Evolutionary conservation across 106 monocot genomes (phyloP).

Genomic region (Agapanthus africanus): DNA sequence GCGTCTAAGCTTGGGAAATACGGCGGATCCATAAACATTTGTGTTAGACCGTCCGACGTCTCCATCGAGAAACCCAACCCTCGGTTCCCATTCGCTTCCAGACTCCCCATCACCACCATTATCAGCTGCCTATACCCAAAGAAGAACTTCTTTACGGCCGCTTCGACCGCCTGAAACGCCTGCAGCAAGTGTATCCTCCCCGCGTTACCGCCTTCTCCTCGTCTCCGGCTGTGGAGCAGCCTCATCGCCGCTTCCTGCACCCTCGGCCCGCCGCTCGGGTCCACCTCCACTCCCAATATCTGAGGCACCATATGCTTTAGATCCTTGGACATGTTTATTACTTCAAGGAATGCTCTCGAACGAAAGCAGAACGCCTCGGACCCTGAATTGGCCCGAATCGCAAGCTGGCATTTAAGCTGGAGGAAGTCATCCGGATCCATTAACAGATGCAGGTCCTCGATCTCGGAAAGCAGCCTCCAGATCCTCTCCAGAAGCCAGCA

Average conservation of each 20-base stretch:
- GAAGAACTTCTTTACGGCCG: slow-evolving; percentile 69
- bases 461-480: slow-evolving; percentile 63
- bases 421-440: slow-evolving; percentile 87
- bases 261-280: slow-evolving; percentile 70
- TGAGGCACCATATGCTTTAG: slow-evolving; percentile 49
- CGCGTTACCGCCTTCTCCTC: slow-evolving; percentile 21
- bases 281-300: slow-evolving; percentile 71
- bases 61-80: slow-evolving; percentile 13
- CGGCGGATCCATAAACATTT: slow-evolving; percentile 41
- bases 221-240: slow-evolving; percentile 40
- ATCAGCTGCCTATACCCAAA: slow-evolving; percentile 65
- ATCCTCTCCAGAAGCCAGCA: slow-evolving; percentile 66
- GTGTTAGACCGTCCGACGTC: slow-evolving; percentile 34
- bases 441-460: slow-evolving; percentile 63
- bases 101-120: slow-evolving; percentile 57
- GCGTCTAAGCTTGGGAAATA: slow-evolving; percentile 86
- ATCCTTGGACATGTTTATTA: slow-evolving; percentile 36
- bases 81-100: slow-evolving; percentile 38
- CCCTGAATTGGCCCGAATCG: slow-evolving; percentile 16
- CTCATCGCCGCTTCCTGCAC: slow-evolving; percentile 80
- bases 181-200: slow-evolving; percentile 63
- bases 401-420: slow-evolving; percentile 55
- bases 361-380: slow-evolving; percentile 45
- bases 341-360: slow-evolving; percentile 38
- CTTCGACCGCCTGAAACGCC: slow-evolving; percentile 68